These are phyloP conservation scores for Trichoderma cornu-damae DNA, from an alignment of 2,329 filamentous ascomycete species.

Conservation along the genomic window DNA sequence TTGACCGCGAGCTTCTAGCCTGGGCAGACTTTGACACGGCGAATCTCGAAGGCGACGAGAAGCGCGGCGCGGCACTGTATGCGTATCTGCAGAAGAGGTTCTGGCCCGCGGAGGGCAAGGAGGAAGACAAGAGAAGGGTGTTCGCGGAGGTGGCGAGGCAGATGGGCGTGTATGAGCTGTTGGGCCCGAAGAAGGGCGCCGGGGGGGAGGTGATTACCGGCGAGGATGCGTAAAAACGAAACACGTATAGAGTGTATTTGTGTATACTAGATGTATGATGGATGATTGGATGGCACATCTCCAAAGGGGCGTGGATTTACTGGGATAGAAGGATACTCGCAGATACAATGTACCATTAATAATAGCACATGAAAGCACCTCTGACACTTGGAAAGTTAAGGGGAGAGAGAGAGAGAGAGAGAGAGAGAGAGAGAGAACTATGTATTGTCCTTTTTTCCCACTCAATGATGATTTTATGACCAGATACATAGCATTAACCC, in stretches of 20 bases:
- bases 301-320: not conserved
- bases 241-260: slow-evolving; percentile 10
- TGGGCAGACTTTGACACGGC: slow-evolving; percentile 30
- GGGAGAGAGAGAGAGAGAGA: not conserved
- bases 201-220: not conserved
- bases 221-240: not conserved
- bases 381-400: not conserved
- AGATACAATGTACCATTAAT: slow-evolving; percentile 8
- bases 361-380: not conserved
- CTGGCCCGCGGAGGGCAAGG: slow-evolving; percentile 29
- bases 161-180: slow-evolving; percentile 41
- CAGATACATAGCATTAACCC: not conserved
- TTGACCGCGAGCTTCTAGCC: slow-evolving; percentile 37
- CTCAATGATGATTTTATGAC: too few relatives aligned
- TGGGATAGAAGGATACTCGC: not conserved
- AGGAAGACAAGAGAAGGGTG: slow-evolving; percentile 25
- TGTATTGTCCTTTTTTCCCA: too few relatives aligned
- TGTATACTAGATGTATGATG: slow-evolving; percentile 16
- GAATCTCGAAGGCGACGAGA: slow-evolving; percentile 31
- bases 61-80: slow-evolving; percentile 38
- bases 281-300: not conserved
- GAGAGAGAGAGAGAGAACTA: too few relatives aligned
- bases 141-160: slow-evolving; percentile 35
- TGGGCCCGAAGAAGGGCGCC: slow-evolving; percentile 22
- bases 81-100: slow-evolving; percentile 40